A percentile compares a stretch with the other conserved stretches of the same genome.
Evolutionary conservation across 805 yeast species (phyloP).

Genomic region (Zygotorulaspora danielsina): DNA sequence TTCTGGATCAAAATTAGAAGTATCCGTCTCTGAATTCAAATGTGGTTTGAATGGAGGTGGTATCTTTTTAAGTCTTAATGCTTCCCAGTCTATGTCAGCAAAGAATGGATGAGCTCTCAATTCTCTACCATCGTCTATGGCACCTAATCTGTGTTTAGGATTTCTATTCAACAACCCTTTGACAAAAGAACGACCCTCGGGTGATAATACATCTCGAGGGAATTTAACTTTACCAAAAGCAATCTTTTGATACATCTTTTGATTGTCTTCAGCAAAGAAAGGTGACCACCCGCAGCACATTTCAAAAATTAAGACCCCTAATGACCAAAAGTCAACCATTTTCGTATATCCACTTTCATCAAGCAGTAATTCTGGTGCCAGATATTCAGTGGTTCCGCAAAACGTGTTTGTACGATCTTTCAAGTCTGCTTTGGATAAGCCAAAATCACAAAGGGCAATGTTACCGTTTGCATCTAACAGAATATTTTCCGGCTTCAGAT

Average conservation of each 20-base stretch:
- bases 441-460: constrained; percentile 95
- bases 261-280: constrained; percentile 94
- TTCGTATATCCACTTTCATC: constrained; percentile 97
- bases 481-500: constrained; percentile 94
- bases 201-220: constrained; percentile 89
- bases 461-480: constrained; percentile 95
- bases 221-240: constrained; percentile 97
- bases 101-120: constrained; percentile 89
- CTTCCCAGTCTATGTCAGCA: constrained; percentile 85
- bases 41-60: constrained; percentile 98
- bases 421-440: constrained; percentile 89
- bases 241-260: constrained; percentile 98
- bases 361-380: constrained; percentile 92
- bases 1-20: constrained; percentile 96
- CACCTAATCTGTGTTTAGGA: constrained; percentile 92
- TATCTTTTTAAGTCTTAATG: constrained; percentile 68
- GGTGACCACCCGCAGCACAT: constrained; percentile 99
- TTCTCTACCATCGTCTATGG: constrained; percentile 87
- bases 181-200: constrained; percentile 92
- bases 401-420: constrained; percentile 91
- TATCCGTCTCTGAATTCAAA: constrained; percentile 83
- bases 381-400: constrained; percentile 97
- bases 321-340: constrained; percentile 99
- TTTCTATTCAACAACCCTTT: constrained; percentile 92
- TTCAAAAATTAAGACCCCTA: constrained; percentile 94